A percentile compares a stretch with the other conserved stretches of the same genome.
These are phyloP conservation scores for Pilaira anomala DNA, from an alignment of 192 early-diverging fungal species.

Conservation along the genomic window DNA sequence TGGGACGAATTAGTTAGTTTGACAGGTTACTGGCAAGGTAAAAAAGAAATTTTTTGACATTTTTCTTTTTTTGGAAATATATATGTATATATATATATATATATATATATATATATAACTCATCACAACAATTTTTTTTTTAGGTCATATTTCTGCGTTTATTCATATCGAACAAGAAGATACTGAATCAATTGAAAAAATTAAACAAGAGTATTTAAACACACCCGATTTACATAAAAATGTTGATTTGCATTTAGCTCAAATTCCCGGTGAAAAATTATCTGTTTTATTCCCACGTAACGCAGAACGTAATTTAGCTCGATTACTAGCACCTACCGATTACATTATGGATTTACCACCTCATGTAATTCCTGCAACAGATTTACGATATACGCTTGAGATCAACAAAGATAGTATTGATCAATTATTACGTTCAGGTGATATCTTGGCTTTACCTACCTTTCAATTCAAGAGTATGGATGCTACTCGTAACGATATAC, in stretches of 20 bases:
- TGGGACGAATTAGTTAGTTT: conserved; percentile 44
- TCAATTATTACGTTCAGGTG: conserved; percentile 39
- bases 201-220: conserved; percentile 2
- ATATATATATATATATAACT: not conserved
- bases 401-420: conserved; percentile 38
- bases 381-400: conserved; percentile 31
- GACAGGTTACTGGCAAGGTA: conserved; percentile 52
- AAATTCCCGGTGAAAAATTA: conserved; percentile 13
- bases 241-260: conserved; percentile 50
- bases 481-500: conserved; percentile 14
- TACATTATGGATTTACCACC: conserved; percentile 44
- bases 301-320: conserved; percentile 50
- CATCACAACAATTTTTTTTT: not conserved
- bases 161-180: conserved; percentile 40
- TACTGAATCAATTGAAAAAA: conserved; percentile 11
- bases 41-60: not conserved
- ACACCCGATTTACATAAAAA: conserved; percentile 18
- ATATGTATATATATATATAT: not conserved
- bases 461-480: conserved; percentile 39
- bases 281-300: conserved; percentile 36
- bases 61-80: conserved; percentile 11
- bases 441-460: conserved; percentile 52
- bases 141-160: conserved; percentile 53
- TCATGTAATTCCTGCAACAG: conserved; percentile 40
- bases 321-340: conserved; percentile 53